Base-by-base conservation (phyloP, 257 asterid genomes). In the Plantago major region DNA sequence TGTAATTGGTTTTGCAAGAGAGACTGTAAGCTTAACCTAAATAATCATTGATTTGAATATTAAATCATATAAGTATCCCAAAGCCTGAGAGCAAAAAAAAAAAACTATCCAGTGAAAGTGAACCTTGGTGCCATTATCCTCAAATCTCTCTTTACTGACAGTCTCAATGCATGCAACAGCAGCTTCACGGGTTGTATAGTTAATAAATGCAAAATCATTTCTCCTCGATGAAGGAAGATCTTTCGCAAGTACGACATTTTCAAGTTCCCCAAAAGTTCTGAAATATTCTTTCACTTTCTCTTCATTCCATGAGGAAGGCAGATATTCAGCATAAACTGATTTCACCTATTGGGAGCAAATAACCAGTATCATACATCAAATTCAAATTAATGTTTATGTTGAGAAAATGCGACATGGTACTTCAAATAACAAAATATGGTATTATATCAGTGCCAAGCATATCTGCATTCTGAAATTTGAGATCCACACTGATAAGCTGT, bases 211-310 rank as follows among this genome's bases (percentile, higher is more conserved):
- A 76, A 73, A 77, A 79, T 87, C 94, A 66, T 82, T 79, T 71
- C 95, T 87, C 71, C 75, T 71, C 22, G 88, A 68, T 42, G 84
- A 75, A 58, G 66, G 70, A 68, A 82, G 84, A 66, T 80, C 76
- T 73, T 70, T 84, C 42, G 94, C 79, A 60, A 84, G 85, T 64
- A 55, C 77, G 69, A 81, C 73, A 63, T 65, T 78, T 75, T 84
- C 88, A 77, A 87, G 77, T 66, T 87, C 85, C 64, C 95, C 95
- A 74, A 80, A 87, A 66, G 81, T 82, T 73, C 67, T 70, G 69
- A 87, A 87, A 66, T 76, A 75, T 55, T 67, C 75, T 62, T 57
- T 76, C 66, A 83, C 88, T 53, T 69, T 68, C 60, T 65, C 82
- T 80, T 68, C 86, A 63, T 70, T 81, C 94, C 95, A 87, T 12